phyloP scores from a whole-genome alignment of 1,284 basidiomycete genomes.

The Neotropicomus parvogracilis region DNA sequence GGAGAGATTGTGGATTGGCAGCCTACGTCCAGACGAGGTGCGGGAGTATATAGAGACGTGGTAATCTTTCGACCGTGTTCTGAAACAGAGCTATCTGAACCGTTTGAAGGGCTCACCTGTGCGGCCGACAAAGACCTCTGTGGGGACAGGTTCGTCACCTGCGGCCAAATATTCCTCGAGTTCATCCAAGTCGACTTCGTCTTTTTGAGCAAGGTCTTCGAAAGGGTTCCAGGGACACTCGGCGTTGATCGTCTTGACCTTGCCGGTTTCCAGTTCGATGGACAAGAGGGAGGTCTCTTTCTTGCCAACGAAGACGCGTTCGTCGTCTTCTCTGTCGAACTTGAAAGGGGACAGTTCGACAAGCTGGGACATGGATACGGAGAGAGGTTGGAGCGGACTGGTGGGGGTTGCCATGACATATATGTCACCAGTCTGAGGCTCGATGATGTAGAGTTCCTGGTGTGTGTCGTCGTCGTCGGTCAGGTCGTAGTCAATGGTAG shows the following conservation, averaged over 20 bases:
- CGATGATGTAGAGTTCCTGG: conserved; percentile 84
- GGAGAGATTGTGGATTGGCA: conserved; percentile 68
- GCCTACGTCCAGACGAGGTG: conserved; percentile 32
- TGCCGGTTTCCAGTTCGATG: conserved; percentile 80
- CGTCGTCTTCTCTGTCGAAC: conserved; percentile 63
- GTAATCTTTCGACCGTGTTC: conserved; percentile 50
- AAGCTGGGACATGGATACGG: conserved; percentile 81
- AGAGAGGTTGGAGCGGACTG: conserved; percentile 73
- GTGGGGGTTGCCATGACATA: conserved; percentile 71
- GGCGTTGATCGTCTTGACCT: conserved; percentile 72
- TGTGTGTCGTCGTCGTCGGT: conserved; percentile 50
- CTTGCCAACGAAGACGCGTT: conserved; percentile 76
- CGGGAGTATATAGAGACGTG: conserved; percentile 65
- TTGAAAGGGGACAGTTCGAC: conserved; percentile 86
- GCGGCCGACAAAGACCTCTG: conserved; percentile 74
- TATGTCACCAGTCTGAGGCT: conserved; percentile 87
- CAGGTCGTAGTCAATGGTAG: conserved; percentile 51
- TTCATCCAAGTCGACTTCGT: conserved; percentile 63
- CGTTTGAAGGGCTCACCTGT: conserved; percentile 57
- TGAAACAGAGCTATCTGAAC: conserved; percentile 1
- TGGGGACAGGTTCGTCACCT: conserved; percentile 38
- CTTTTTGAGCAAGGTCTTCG: conserved; percentile 45
- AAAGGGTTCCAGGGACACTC: conserved; percentile 75
- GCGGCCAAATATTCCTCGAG: conserved; percentile 55
- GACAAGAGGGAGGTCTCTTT: conserved; percentile 81